Conservation (phyloP, 371 early-diverging fungal genomes). For the Mortierella sp. region DNA sequence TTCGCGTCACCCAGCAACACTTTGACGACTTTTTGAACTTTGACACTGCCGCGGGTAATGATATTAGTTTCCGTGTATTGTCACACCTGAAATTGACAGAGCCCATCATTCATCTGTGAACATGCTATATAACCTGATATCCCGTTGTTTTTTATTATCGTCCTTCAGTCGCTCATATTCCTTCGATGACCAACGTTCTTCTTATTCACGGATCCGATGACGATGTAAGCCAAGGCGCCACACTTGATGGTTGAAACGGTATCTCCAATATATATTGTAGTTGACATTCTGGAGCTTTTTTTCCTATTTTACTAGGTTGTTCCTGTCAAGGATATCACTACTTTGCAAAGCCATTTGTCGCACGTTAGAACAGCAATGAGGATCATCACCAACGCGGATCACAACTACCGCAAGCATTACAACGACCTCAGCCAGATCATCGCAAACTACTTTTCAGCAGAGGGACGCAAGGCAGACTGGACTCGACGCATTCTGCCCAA, state of each 20-base stretch:
- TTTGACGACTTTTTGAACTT: constrained; percentile 55
- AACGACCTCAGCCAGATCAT: constrained; percentile 63
- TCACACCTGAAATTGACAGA: background rate
- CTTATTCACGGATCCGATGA: constrained; percentile 73
- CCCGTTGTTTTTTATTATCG: constrained; percentile 28
- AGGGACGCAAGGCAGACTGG: constrained; percentile 52
- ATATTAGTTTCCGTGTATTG: background rate
- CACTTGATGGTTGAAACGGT: background rate
- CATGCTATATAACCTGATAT: background rate
- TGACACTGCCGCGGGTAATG: constrained; percentile 45
- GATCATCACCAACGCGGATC: constrained; percentile 70
- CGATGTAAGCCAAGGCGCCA: constrained; percentile 45
- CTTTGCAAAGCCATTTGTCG: constrained; percentile 62
- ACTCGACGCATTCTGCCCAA: constrained; percentile 43
- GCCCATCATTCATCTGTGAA: background rate
- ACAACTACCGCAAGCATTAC: constrained; percentile 66
- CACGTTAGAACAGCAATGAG: constrained; percentile 65
- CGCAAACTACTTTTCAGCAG: constrained; percentile 57
- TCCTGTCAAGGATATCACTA: constrained; percentile 69
- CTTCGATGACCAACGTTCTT: constrained; percentile 69
- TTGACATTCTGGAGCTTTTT: background rate
- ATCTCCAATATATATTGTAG: background rate
- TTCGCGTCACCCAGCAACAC: constrained; percentile 44
- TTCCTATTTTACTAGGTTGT: constrained; percentile 61
- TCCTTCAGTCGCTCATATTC: constrained; percentile 64